Conservation (phyloP, 345 rosid genomes). For the Citrus hindsii region DNA sequence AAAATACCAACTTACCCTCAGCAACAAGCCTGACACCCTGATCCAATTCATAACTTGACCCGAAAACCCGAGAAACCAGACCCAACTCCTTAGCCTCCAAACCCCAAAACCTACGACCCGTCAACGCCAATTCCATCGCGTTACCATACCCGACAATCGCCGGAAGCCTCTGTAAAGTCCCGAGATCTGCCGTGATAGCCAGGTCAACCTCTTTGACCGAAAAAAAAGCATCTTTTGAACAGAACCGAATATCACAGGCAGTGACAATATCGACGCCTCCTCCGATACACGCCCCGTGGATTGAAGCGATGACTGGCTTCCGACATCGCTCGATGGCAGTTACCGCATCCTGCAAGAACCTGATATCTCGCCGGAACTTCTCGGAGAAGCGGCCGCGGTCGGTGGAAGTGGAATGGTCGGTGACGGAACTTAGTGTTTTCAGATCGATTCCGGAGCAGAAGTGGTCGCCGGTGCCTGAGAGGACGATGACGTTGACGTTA, state of each 20-base stretch:
- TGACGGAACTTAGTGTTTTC: conserved; percentile 24
- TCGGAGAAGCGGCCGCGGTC: conserved; percentile 56
- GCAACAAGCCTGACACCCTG: conserved; percentile 47
- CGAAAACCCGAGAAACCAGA: conserved; percentile 64
- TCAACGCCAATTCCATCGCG: conserved; percentile 70
- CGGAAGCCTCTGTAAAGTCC: conserved; percentile 84
- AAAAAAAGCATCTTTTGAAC: conserved; percentile 60
- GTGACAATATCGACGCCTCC: conserved; percentile 65
- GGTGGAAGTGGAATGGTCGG: conserved; percentile 14
- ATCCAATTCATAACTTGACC: conserved; percentile 53
- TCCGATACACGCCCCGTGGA: conserved; percentile 82
- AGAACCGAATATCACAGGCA: conserved; percentile 78
- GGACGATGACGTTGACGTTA: conserved; percentile 43
- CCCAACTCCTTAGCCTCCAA: conserved; percentile 74
- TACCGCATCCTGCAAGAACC: conserved; percentile 60
- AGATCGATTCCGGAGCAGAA: conserved; percentile 87
- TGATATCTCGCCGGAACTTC: conserved; percentile 50
- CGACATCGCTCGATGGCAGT: conserved; percentile 78
- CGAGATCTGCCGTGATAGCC: conserved; percentile 78
- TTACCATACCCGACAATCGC: conserved; percentile 62
- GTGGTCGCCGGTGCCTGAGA: conserved; percentile 67
- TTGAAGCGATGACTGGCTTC: conserved; percentile 70
- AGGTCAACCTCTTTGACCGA: conserved; percentile 80
- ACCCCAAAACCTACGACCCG: conserved; percentile 61
- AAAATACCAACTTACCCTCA: conserved; percentile 40